Evolutionary conservation across 2,329 filamentous ascomycete species (phyloP), one percentile per base, ranked within the genome.

Genomic region (Helotiales sp.): DNA sequence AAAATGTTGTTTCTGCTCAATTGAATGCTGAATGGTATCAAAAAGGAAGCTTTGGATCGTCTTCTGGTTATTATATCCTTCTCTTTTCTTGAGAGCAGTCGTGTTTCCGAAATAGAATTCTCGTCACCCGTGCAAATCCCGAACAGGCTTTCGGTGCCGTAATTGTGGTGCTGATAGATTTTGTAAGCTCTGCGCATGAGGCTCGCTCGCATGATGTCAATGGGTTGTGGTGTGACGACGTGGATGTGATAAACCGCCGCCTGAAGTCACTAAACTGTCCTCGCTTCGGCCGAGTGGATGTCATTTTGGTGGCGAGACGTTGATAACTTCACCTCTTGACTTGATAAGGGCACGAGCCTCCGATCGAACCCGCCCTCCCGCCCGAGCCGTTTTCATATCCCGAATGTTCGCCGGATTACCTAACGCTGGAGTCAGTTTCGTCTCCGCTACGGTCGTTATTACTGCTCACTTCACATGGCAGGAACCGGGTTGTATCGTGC

Each of bases 151-250:
- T 20, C 28, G n/a, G 52, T n/a, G 8, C 59, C 55, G 63, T 50
- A 57, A 61, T 58, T 59, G 58, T 54, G 17, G n/a, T 43, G 28
- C 61, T 49, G 30, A n/a, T 55, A 52, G 17, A 65, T 64, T 58
- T 32, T 62, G 57, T 69, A 43, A 67, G 64, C 68, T 61, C 20
- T 22, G 26, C 26, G 59, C 68, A 69, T 45, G 26, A 67, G 49
- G 24, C 40, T 22, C 45, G 62, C 52, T 62, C 58, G 61, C 22
- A 67, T 69, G 68, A 69, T 57, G 60, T 69, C 68, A 67, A 63
- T 32, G 37, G 43, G 28, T 59, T 61, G 54, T 64, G 45, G 54
- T 64, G 32, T 65, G 67, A 65, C 52, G 59, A 58, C 20, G 37
- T 34, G n/a, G 20, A 45, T 34, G 54, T 20, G 37, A 49, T 62